Percentiles rank a stretch among this genome's conserved stretches.
Conservation (phyloP, 371 early-diverging fungal genomes). For the Haplosporangium sp. region DNA sequence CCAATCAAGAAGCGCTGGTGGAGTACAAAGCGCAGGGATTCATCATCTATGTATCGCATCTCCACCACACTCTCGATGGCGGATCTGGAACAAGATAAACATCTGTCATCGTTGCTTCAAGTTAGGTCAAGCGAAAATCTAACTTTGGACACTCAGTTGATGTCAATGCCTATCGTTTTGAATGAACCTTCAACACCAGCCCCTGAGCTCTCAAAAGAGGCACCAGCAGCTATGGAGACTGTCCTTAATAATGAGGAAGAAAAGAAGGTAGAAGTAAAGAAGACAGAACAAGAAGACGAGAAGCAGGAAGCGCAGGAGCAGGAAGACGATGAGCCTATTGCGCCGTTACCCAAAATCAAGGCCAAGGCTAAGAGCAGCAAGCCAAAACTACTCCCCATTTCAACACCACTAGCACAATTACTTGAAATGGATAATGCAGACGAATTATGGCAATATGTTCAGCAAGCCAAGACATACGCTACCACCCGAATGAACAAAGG, state of each 20-base stretch:
- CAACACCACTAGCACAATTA: constrained; percentile 40
- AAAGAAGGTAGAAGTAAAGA: neutral
- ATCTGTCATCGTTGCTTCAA: constrained; percentile 27
- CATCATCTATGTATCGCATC: constrained; percentile 31
- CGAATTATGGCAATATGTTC: constrained; percentile 53
- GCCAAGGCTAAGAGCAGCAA: constrained; percentile 39
- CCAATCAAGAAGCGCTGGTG: constrained; percentile 49
- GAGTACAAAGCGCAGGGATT: constrained; percentile 40
- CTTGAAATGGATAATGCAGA: constrained; percentile 46
- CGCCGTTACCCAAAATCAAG: constrained; percentile 35
- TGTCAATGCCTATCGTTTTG: constrained; percentile 33
- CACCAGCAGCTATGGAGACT: constrained; percentile 15
- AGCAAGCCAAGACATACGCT: constrained; percentile 53
- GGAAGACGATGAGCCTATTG: constrained; percentile 15
- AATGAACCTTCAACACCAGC: constrained; percentile 24
- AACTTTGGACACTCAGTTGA: constrained; percentile 15
- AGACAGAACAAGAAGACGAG: neutral
- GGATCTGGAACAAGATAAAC: constrained; percentile 42
- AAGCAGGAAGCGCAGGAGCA: neutral
- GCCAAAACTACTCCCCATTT: constrained; percentile 51
- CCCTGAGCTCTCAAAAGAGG: constrained; percentile 23
- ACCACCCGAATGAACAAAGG: constrained; percentile 53
- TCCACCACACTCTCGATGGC: constrained; percentile 37
- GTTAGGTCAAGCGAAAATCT: constrained; percentile 35
- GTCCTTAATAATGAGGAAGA: neutral